Evolutionary conservation across 2,329 filamentous ascomycete genomes (phyloP), one percentile per base, ranked within the genome.

Genomic region (Juglanconis sp.): DNA sequence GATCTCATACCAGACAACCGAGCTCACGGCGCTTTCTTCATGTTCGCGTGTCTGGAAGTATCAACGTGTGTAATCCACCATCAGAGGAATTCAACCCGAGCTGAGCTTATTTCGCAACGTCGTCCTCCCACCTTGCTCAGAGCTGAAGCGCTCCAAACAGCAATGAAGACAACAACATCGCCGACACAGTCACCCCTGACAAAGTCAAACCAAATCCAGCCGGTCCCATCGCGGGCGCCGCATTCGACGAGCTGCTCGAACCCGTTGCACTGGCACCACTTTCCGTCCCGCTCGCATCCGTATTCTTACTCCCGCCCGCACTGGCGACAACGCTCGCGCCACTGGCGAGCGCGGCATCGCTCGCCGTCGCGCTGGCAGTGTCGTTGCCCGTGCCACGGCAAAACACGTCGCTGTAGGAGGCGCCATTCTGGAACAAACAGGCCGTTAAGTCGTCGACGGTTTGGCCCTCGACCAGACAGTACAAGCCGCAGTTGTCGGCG

Each of bases 391-490:
- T 62, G 4, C 65, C 68, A 46, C 71, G 74, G 66, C 77, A 80
- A 64, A 78, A 80, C 53, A 77, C 70, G 8, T 73, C 63, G 24
- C 62, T 60, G 42, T 69, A 68, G 15, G 66, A 60, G 34, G 71
- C 70, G 48, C 75, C 74, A 51, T 74, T 65, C 36, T 64, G 63
- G 44, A 66, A 68, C 11, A 79, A 60, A 59, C 78, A 80, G 3
- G 67, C 36, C 4, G 68, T 67, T 38, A 80, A 66, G 4, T 72
- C 65, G 10, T 63, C 58, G 54, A 77, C 67, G 30, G 65, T 69
- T 63, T 79, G 77, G 48, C 67, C 75, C 46, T 71, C 68, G 0
- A 76, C 77, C 15, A 77, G 74, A 65, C 78, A 80, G 74, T 79
- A 80, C 54, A 79, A 66, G 10, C 73, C 75, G 69, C 77, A 63